Base-by-base conservation (phyloP, 805 yeast genomes). In the Brettanomyces anomalus region DNA sequence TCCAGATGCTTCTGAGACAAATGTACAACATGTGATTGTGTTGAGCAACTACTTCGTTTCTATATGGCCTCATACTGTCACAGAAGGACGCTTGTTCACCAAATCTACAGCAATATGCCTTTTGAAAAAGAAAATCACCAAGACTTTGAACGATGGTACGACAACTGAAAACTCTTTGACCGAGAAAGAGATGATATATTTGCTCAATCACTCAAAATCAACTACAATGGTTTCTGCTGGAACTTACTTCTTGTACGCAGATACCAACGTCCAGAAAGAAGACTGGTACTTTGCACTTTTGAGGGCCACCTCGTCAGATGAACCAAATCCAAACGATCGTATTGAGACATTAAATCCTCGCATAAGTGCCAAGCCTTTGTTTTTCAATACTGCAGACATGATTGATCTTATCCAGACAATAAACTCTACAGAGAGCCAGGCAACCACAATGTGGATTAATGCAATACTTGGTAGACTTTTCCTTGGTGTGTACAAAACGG, bases 231-330 rank as follows among this genome's bases (percentile, higher is more conserved):
- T 30, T 1, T 71, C 74, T 17, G 58, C 54, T 34, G 56, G 55
- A 5, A 55, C 68, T 1, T 74, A 75, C 52, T 90, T 74, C 58
- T 61, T 90, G 3, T 85, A 87, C 59, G 74, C 81, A 36, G 95
- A 87, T 51, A 72, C 78, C 39, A 86, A 88, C 50, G 72, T 72
- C 43, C 88, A 82, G 38, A 90, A 90, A 55, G 98, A 93, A 60
- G 96, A 90, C 58, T 81, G 96, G 84, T 93, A 90, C 58, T 88
- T 87, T 61, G 79, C 85, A 1, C 66, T 93, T 43, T 69, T 90
- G n/a, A 69, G 81, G 44, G 94, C 94, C 1, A 75, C 90, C 0
- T 83, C 81, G 46, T 49, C 42, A 36, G 18, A 36, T 4, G 13
- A 37, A 4, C 5, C 31, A 4, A 2, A 10, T n/a, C 15, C n/a